Evolutionary conservation across 495 filamentous ascomycete genomes (phyloP).

Genomic region (Emericellopsis terricola): DNA sequence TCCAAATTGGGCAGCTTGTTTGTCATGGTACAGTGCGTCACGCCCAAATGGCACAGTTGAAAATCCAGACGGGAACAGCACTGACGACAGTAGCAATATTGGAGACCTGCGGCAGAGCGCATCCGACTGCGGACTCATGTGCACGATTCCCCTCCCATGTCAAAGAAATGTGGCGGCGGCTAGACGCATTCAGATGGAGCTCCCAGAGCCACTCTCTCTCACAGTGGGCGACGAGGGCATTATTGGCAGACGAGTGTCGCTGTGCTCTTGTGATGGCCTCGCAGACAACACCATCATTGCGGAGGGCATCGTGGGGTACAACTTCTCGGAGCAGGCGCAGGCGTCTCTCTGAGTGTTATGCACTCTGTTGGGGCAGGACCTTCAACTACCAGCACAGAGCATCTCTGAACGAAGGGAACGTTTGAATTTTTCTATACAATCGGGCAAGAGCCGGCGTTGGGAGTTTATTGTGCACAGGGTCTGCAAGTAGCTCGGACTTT

Average conservation of each 20-base stretch:
- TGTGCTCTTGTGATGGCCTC: conserved; percentile 9
- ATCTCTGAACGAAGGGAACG: no score
- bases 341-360: not conserved
- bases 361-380: no score
- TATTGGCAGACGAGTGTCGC: conserved; percentile 26
- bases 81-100: conserved; percentile 12
- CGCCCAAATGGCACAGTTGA: no score
- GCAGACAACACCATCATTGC: conserved; percentile 11
- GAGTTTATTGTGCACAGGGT: no score
- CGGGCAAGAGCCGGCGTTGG: no score
- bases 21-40: no score
- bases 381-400: not conserved
- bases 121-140: conserved; percentile 15
- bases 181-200: conserved; percentile 11
- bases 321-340: conserved; percentile 7
- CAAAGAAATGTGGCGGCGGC: not conserved
- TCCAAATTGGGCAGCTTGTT: no score
- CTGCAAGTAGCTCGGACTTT: no score
- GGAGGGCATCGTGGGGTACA: conserved; percentile 29
- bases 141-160: conserved; percentile 11
- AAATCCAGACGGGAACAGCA: no score
- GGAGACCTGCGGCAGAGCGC: conserved; percentile 16
- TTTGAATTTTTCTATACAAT: no score
- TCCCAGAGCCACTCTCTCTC: conserved; percentile 16
- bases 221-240: conserved; percentile 24